phyloP scores from a whole-genome alignment of 2,329 filamentous ascomycete species.

The Epichloe gansuensis region DNA sequence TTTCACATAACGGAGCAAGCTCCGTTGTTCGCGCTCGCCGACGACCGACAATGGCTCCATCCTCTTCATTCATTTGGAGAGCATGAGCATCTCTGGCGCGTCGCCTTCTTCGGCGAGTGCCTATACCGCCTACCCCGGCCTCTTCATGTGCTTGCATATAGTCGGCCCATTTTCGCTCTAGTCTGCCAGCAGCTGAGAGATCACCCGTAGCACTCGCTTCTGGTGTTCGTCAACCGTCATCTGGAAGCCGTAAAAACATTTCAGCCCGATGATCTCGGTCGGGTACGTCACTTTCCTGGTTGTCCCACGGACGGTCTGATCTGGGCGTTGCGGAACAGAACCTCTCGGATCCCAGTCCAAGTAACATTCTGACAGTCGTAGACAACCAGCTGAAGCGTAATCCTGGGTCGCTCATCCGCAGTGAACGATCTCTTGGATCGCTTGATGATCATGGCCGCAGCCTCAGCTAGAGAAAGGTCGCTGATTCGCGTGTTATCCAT shows the following conservation, averaged over 20 bases:
- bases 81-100: conserved; percentile 72
- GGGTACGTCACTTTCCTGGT: conserved; percentile 44
- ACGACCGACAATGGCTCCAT: conserved; percentile 45
- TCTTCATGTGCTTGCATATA: conserved; percentile 92
- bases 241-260: conserved; percentile 93
- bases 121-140: conserved; percentile 54
- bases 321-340: conserved; percentile 75
- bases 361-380: conserved; percentile 90
- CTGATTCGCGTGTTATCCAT: conserved; percentile 92
- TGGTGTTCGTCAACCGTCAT: conserved; percentile 90
- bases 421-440: conserved; percentile 39
- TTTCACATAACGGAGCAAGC: conserved; percentile 53
- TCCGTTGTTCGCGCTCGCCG: conserved; percentile 51
- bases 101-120: conserved; percentile 57
- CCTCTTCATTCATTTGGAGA: conserved; percentile 71
- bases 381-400: conserved; percentile 65
- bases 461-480: conserved; percentile 75
- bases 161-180: conserved; percentile 85
- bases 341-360: conserved; percentile 81
- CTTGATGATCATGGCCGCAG: conserved; percentile 62
- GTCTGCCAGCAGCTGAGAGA: conserved; percentile 56
- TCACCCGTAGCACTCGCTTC: conserved; percentile 70
- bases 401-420: conserved; percentile 29
- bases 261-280: conserved; percentile 69
- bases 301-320: conserved; percentile 39